Evolutionary conservation across 2,329 filamentous ascomycete species (phyloP), one percentile per base, ranked within the genome.

Genomic region (Colletotrichum lini): DNA sequence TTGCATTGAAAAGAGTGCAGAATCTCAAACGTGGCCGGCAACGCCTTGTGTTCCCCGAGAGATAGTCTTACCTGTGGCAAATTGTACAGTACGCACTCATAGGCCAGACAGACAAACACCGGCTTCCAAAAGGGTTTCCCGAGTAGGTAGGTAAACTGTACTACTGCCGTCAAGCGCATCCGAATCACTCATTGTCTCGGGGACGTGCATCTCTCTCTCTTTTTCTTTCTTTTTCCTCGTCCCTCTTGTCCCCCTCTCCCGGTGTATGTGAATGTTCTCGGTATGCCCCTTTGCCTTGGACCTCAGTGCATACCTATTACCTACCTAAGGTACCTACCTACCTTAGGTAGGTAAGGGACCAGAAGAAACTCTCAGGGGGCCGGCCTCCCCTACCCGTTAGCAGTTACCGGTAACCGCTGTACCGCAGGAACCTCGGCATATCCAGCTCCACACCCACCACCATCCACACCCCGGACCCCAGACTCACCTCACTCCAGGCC

Each of bases 371-470:
- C 30, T 8, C 16, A 21, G 53, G 23, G 35, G 40, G 54, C 7
- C 4, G 15, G 21, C 23, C 21, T 16, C 53, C 21, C n/a, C 9
- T 44, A 58, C 54, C 40, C 21, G 30, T 49, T 62, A 15, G 45
- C 47, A 30, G 47, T 62, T 62, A 15, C 59, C 59, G 45, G 47
- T 62, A 62, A 42, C 59, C 59, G 47, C 45, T 64, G 58, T 60
- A 35, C 59, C 59, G 59, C 52, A 60, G 65, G 65, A 50, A 72
- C 69, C 69, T 72, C 69, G 69, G 69, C 65, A 68, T 71, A 45
- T 68, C 69, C 47, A 62, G 42, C 42, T 40, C 58, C 58, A 61
- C 26, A 50, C 18, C 35, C 23, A 35, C 59, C 50, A 56, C 30
- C 45, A 38, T 10, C 30, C 8, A 35, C 40, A 47, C 65, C 60